These are phyloP conservation scores for Pythium plurisporium DNA, from an alignment of 352 stramenopile genomes.

Conservation along the genomic window DNA sequence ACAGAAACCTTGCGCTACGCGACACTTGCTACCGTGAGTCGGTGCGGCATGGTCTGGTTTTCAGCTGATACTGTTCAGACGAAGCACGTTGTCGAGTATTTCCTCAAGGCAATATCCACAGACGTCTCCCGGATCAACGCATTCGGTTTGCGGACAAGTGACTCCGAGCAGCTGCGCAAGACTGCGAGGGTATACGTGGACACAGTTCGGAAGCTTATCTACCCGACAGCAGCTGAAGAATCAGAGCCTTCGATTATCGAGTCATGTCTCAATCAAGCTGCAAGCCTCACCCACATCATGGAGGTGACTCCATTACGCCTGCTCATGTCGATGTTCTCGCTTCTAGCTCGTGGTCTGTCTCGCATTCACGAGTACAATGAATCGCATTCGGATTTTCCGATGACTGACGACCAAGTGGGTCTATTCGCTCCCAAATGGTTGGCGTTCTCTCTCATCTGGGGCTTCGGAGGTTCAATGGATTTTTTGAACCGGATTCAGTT, in stretches of 20 bases:
- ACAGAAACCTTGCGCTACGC: constrained; percentile 98
- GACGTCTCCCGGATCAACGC: constrained; percentile 58
- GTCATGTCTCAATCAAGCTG: constrained; percentile 90
- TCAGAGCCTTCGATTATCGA: constrained; percentile 81
- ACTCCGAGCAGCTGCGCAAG: constrained; percentile 61
- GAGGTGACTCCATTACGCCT: constrained; percentile 91
- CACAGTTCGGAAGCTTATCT: constrained; percentile 53
- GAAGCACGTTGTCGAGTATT: constrained; percentile 88
- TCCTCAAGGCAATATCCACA: constrained; percentile 66
- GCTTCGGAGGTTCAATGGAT: constrained; percentile 97
- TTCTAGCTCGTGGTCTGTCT: constrained; percentile 93
- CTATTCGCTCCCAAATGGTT: constrained; percentile 97
- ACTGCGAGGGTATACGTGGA: constrained; percentile 66
- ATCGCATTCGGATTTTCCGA: constrained; percentile 97
- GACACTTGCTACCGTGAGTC: constrained; percentile 99
- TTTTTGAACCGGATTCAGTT: constrained; percentile 91
- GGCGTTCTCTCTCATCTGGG: constrained; percentile 97
- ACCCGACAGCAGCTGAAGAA: constrained; percentile 28
- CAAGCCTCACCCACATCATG: constrained; percentile 95
- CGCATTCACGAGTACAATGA: constrained; percentile 99
- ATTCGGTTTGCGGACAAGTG: constrained; percentile 61
- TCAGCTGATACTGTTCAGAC: constrained; percentile 94
- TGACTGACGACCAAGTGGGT: constrained; percentile 95
- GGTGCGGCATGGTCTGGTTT: constrained; percentile 99
- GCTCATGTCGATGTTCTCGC: constrained; percentile 95